Evolutionary conservation across 805 yeast species (phyloP), one percentile per base, ranked within the genome.

Genomic region (Lipomyces sp.): DNA sequence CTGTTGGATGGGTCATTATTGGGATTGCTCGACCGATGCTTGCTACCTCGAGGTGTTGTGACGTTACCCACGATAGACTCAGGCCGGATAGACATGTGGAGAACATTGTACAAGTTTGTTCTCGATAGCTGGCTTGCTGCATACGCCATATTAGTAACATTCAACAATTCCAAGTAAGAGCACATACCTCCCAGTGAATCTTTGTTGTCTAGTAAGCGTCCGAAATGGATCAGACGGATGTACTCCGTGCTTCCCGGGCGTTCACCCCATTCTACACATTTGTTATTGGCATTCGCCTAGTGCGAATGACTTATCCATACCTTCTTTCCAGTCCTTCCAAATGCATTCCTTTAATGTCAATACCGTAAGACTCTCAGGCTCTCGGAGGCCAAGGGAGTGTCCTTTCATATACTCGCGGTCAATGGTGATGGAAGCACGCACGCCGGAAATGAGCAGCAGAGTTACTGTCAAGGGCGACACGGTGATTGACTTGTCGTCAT

Each of bases 71-170:
- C 71, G 24, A 66, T 51, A 4, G 71, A 67, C 13, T 48, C 59
- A 2, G 71, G 71, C 24, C 71, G 63, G 18, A 66, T 61, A 7
- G 71, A 68, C 65, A 68, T 59, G 35, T 68, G 71, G 6, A 68
- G 53, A 13, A 68, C 71, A 48, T 68, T 68, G 61, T 56, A 62
- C 65, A 42, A 10, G 39, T 64, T 65, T 10, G 59, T 29, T 6
- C 66, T 48, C 13, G 70, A 30, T 4, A 67, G 53, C 32, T 62
- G 55, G 30, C 66, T 61, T 13, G 56, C 71, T 67, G 39, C 5
- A 15, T 4, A 15, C 6, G 15, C 24, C 48, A 8, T 42, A 42
- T 42, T 42, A 42, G 30, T 4, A 24, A 32, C 3, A 54, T 29
- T 10, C 33, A 30, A 7, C 35, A 4, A n/a, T n/a, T 33, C 13